phyloP scores from a whole-genome alignment of 768 basidiomycete species.

The Mrakia blollopis region DNA sequence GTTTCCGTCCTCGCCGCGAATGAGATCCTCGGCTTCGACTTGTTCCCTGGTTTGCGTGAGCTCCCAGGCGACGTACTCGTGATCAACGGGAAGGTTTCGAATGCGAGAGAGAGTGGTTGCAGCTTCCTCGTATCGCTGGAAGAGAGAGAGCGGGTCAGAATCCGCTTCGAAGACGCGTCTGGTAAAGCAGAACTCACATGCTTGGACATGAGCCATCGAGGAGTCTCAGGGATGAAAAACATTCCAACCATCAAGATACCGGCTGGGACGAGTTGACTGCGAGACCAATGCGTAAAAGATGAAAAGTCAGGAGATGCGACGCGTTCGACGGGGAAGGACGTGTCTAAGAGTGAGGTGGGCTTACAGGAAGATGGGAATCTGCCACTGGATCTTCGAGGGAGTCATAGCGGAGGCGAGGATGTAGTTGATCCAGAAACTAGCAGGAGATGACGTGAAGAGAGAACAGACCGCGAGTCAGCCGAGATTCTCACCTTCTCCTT shows the following conservation, averaged over 20 bases:
- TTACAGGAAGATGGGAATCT: neutral
- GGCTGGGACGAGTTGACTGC: slow-evolving; percentile 18
- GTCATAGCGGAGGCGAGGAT: neutral
- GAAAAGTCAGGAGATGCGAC: neutral
- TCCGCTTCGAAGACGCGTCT: neutral
- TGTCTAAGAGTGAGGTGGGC: neutral
- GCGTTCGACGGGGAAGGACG: neutral
- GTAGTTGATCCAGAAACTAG: slow-evolving; percentile 41
- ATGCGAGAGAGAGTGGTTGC: slow-evolving; percentile 41
- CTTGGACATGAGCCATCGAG: slow-evolving; percentile 26
- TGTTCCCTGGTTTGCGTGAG: slow-evolving; percentile 33
- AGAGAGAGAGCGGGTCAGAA: neutral
- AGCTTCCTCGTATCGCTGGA: slow-evolving; percentile 36
- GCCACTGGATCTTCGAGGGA: slow-evolving; percentile 5
- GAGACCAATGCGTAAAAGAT: neutral
- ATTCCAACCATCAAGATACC: slow-evolving; percentile 12
- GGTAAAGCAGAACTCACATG: neutral
- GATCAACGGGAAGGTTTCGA: slow-evolving; percentile 41
- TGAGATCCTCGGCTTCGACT: slow-evolving; percentile 34
- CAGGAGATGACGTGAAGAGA: neutral
- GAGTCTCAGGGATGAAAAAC: slow-evolving; percentile 27
- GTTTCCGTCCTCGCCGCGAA: slow-evolving; percentile 9
- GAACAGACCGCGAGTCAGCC: too few relatives aligned
- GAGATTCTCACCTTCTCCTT: too few relatives aligned
- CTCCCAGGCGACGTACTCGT: slow-evolving; percentile 40